Conservation (phyloP, 2,329 filamentous ascomycete genomes). For the Ophiocordyceps polyrhachis-furcata region DNA sequence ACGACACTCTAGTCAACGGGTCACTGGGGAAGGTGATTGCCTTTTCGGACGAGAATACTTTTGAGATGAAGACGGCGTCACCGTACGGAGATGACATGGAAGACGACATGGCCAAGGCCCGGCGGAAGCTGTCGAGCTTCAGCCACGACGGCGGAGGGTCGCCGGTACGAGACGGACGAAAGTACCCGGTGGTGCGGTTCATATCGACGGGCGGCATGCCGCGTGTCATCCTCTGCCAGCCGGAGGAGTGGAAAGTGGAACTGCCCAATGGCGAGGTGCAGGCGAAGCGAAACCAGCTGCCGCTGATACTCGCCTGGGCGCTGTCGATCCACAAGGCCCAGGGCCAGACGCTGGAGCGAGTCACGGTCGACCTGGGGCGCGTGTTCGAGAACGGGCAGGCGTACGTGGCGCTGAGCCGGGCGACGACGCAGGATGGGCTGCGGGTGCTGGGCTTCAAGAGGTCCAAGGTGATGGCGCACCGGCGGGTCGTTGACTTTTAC, state of each 20-base stretch:
- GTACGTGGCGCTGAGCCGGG: conserved; percentile 88
- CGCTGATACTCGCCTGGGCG: conserved; percentile 90
- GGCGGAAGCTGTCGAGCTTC: conserved; percentile 37
- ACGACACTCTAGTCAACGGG: conserved; percentile 84
- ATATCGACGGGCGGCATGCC: conserved; percentile 52
- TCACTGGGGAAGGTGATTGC: conserved; percentile 64
- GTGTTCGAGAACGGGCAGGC: conserved; percentile 97
- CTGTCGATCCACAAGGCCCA: conserved; percentile 96
- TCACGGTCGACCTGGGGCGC: conserved; percentile 81
- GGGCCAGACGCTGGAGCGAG: conserved; percentile 80
- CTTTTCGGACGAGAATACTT: conserved; percentile 20
- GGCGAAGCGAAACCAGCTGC: conserved; percentile 65
- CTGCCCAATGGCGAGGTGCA: conserved; percentile 89
- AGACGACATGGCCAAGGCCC: conserved; percentile 26
- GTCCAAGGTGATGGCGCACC: conserved; percentile 84
- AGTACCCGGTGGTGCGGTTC: conserved; percentile 77
- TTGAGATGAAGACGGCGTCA: conserved; percentile 20
- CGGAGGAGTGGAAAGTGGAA: conserved; percentile 92
- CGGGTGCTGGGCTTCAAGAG: conserved; percentile 82
- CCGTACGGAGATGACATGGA: conserved; percentile 22
- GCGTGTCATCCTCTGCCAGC: conserved; percentile 51
- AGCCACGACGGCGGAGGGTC: conserved; percentile 20
- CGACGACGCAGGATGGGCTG: conserved; percentile 69
- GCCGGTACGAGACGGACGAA: conserved; percentile 25
- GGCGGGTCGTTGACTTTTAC: conserved; percentile 73